Evolutionary conservation across 805 yeast species (phyloP).

Genomic region (Ogataea degrootiae): DNA sequence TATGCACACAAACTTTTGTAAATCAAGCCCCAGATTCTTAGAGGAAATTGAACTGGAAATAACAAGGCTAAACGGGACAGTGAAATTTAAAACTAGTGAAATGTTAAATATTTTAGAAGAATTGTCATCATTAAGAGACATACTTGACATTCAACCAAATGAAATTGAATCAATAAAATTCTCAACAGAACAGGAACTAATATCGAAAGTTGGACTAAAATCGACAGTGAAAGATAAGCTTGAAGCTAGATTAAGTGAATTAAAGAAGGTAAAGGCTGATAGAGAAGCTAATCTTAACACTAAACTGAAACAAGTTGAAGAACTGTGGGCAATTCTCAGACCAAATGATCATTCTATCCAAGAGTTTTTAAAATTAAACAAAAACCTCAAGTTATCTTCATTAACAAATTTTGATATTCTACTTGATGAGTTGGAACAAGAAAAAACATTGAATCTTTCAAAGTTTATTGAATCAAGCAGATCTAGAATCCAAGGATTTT

Average conservation of each 20-base stretch:
- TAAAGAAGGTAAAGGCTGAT: slow-evolving; percentile 30
- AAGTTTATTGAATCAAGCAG: slow-evolving; percentile 63
- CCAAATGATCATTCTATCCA: slow-evolving; percentile 26
- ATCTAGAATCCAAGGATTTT: slow-evolving; percentile 50
- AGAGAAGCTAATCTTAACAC: slow-evolving; percentile 35
- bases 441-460: slow-evolving; percentile 61
- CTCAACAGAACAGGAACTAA: slow-evolving; percentile 13
- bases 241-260: slow-evolving; percentile 4
- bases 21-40: slow-evolving; percentile 21
- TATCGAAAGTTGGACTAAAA: slow-evolving; percentile 22
- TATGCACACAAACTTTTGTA: slow-evolving; percentile 24
- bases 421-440: slow-evolving; percentile 48
- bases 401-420: slow-evolving; percentile 52
- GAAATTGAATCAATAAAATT: slow-evolving; percentile 1
- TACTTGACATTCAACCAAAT: slow-evolving; percentile 10
- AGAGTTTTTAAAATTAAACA: slow-evolving; percentile 37
- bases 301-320: slow-evolving; percentile 31
- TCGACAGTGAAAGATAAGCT: slow-evolving; percentile 12
- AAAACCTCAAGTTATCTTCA: slow-evolving; percentile 41
- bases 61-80: slow-evolving; percentile 19
- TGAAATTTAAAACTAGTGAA: slow-evolving; percentile 17
- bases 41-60: slow-evolving; percentile 27
- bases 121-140: slow-evolving; percentile 4
- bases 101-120: slow-evolving; percentile 10
- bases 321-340: slow-evolving; percentile 43